Conservation (phyloP, 331 rosid species). For the Acacia concinna region DNA sequence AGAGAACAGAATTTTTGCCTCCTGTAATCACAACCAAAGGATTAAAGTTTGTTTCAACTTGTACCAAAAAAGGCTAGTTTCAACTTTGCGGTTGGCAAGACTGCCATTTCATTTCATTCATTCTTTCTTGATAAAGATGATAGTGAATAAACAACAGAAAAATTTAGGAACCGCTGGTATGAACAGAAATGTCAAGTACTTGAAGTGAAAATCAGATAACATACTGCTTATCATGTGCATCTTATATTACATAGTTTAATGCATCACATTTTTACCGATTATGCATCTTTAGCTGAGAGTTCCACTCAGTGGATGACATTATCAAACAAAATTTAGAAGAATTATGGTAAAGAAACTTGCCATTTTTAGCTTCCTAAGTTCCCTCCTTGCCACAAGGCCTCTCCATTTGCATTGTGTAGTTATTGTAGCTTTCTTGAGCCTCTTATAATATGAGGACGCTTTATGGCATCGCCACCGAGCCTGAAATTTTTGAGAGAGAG, state of each 20-base stretch:
- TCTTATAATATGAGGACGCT: slow-evolving; percentile 65
- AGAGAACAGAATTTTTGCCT: no score
- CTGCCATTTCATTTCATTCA: no score
- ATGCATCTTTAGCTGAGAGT: slow-evolving; percentile 1
- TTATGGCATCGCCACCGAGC: slow-evolving; percentile 85
- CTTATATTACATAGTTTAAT: slow-evolving; percentile 18
- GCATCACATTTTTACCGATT: slow-evolving; percentile 9
- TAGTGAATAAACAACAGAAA: no score
- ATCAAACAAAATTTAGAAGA: slow-evolving; percentile 12
- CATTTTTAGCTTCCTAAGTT: slow-evolving; percentile 95
- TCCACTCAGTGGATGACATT: slow-evolving; percentile 1
- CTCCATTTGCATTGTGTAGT: slow-evolving; percentile 83
- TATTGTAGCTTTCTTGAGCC: slow-evolving; percentile 79
- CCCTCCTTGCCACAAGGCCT: slow-evolving; percentile 64
- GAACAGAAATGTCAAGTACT: no score
- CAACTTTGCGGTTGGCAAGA: no score
- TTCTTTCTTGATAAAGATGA: no score
- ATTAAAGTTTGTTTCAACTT: no score
- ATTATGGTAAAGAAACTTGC: slow-evolving; percentile 36
- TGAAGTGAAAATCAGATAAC: background rate
- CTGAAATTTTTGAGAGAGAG: slow-evolving; percentile 43
- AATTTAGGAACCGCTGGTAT: no score
- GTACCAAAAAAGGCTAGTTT: no score
- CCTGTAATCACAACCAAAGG: no score
- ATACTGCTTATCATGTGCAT: background rate